phyloP scores from a whole-genome alignment of 2,329 filamentous ascomycete genomes.

The Diaporthe destruens region DNA sequence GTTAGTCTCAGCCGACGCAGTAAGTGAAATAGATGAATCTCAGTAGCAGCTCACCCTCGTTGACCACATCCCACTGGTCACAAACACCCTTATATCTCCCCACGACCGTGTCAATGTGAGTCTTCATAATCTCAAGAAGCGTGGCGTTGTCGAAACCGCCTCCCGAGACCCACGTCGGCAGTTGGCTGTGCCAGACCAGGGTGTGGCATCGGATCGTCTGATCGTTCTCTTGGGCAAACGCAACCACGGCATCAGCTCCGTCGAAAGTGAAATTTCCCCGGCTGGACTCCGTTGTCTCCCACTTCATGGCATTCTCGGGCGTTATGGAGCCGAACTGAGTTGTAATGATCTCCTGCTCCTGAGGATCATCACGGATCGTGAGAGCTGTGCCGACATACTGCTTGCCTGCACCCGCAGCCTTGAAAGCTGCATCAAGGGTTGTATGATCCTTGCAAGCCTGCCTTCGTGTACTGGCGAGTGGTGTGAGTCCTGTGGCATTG shows the following conservation, averaged over 20 bases:
- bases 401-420: constrained; percentile 47
- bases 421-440: constrained; percentile 46
- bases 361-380: constrained; percentile 64
- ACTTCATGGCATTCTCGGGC: constrained; percentile 63
- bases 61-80: constrained; percentile 67
- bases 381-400: constrained; percentile 70
- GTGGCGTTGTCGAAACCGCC: constrained; percentile 64
- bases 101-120: constrained; percentile 62
- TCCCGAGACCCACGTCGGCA: constrained; percentile 63
- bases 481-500: neutral
- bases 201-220: constrained; percentile 68
- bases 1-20: neutral
- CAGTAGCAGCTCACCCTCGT: constrained; percentile 54
- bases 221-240: constrained; percentile 55
- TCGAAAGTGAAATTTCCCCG: constrained; percentile 67
- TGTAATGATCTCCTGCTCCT: constrained; percentile 64
- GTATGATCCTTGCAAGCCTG: neutral
- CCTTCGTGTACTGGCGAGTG: neutral
- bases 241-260: constrained; percentile 61
- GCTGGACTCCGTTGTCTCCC: constrained; percentile 68
- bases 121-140: constrained; percentile 63
- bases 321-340: constrained; percentile 70
- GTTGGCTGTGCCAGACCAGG: constrained; percentile 59
- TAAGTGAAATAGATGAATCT: neutral
- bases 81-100: constrained; percentile 60